Evolutionary conservation across 441 rosid genomes (phyloP).

Genomic region (Aquilaria agallochum): DNA sequence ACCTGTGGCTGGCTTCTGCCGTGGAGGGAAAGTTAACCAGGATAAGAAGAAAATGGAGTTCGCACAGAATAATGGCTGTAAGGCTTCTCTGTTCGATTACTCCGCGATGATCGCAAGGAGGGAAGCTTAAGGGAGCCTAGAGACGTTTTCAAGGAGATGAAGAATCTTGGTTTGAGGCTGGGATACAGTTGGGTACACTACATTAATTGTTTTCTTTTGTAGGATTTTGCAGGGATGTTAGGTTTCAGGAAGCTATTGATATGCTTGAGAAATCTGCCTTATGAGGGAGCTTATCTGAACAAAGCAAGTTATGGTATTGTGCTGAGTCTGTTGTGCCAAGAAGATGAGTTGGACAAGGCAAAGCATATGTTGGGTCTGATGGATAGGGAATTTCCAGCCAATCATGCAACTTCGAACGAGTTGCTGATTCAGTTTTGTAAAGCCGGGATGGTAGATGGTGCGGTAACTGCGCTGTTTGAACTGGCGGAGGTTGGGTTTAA

Average conservation of each 20-base stretch:
- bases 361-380: slow-evolving; percentile 45
- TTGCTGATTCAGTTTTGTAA: slow-evolving; percentile 50
- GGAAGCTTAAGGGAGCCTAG: slow-evolving; percentile 60
- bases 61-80: slow-evolving; percentile 75
- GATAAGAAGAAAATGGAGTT: slow-evolving; percentile 73
- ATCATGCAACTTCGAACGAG: slow-evolving; percentile 74
- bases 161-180: slow-evolving; percentile 47
- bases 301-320: slow-evolving; percentile 81
- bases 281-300: slow-evolving; percentile 58
- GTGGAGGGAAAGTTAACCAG: slow-evolving; percentile 57
- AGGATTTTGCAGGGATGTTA: slow-evolving; percentile 64
- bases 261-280: slow-evolving; percentile 47
- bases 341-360: slow-evolving; percentile 58
- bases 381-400: slow-evolving; percentile 54
- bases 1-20: slow-evolving; percentile 61
- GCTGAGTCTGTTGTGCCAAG: slow-evolving; percentile 52
- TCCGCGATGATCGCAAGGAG: slow-evolving; percentile 64
- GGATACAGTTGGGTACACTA: slow-evolving; percentile 65
- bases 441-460: slow-evolving; percentile 48
- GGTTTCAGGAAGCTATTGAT: slow-evolving; percentile 52
- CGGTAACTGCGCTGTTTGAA: slow-evolving; percentile 33
- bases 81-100: slow-evolving; percentile 65
- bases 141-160: slow-evolving; percentile 51
- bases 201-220: slow-evolving; percentile 66
- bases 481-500: slow-evolving; percentile 56